A percentile compares a stretch with the other conserved stretches of the same genome.
Evolutionary conservation across 1,284 basidiomycete species (phyloP).

Genomic region (Ustilago crameri): DNA sequence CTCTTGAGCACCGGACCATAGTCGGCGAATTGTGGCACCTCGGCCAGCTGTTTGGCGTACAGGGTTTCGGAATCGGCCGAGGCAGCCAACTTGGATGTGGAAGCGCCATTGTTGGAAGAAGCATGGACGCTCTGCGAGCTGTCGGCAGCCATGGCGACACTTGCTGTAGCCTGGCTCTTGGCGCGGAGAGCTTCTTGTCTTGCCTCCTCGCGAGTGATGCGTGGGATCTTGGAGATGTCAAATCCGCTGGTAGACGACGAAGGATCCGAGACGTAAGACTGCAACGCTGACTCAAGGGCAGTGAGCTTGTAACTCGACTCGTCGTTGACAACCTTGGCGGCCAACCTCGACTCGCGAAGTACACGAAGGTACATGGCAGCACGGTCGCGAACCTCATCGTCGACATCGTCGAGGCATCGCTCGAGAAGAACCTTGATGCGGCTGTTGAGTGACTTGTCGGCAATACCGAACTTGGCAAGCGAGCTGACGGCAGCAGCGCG

Average conservation of each 20-base stretch:
- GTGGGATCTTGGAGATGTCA: slow-evolving; percentile 58
- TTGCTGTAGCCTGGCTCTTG: slow-evolving; percentile 61
- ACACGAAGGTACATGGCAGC: slow-evolving; percentile 86
- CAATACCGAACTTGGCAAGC: slow-evolving; percentile 94
- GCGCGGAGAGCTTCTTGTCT: slow-evolving; percentile 59
- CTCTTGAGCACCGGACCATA: slow-evolving; percentile 92
- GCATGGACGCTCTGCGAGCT: slow-evolving; percentile 48
- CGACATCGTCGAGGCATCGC: slow-evolving; percentile 96
- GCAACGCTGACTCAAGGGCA: slow-evolving; percentile 59
- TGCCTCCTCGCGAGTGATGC: slow-evolving; percentile 59
- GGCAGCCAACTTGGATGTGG: slow-evolving; percentile 34
- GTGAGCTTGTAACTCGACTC: slow-evolving; percentile 72
- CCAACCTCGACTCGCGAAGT: slow-evolving; percentile 82
- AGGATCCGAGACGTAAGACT: slow-evolving; percentile 58
- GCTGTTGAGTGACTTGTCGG: slow-evolving; percentile 81
- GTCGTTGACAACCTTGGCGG: slow-evolving; percentile 88
- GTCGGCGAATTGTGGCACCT: slow-evolving; percentile 83
- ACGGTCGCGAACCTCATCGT: slow-evolving; percentile 98
- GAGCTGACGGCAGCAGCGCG: slow-evolving; percentile 94
- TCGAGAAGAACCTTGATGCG: slow-evolving; percentile 78
- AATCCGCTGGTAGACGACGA: slow-evolving; percentile 52
- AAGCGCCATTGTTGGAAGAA: slow-evolving; percentile 43
- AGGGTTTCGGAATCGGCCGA: slow-evolving; percentile 69
- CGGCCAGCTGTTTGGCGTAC: slow-evolving; percentile 85
- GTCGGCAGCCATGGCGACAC: slow-evolving; percentile 64